phyloP scores from a whole-genome alignment of 2,329 filamentous ascomycete species.

The Sporothrix brunneoviolacea region DNA sequence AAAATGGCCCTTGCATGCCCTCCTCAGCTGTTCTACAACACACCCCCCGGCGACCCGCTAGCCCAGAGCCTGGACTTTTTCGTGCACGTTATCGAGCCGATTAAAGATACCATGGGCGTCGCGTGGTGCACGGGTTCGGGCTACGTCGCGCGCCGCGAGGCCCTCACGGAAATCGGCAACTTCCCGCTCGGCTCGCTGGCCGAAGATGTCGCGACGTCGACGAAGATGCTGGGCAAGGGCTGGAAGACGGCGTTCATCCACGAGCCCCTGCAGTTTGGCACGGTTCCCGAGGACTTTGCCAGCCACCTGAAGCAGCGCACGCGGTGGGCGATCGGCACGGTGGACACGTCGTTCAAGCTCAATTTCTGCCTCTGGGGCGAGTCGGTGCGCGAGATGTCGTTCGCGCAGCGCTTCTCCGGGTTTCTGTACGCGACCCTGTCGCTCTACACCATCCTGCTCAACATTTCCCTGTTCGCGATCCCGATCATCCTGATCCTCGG shows the following conservation, averaged over 20 bases:
- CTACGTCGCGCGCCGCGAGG: constrained; percentile 51
- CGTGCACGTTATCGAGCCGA: constrained; percentile 45
- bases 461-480: constrained; percentile 50
- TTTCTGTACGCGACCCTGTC: constrained; percentile 48
- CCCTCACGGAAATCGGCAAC: constrained; percentile 54
- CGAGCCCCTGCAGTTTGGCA: constrained; percentile 54
- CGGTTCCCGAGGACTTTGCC: constrained; percentile 49
- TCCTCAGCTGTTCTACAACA: constrained; percentile 58
- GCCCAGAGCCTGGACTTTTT: constrained; percentile 53
- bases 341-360: constrained; percentile 54
- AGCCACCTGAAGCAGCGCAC: constrained; percentile 52
- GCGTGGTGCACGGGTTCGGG: constrained; percentile 62
- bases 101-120: constrained; percentile 45
- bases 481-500: constrained; percentile 51
- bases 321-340: constrained; percentile 49
- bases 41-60: constrained; percentile 51
- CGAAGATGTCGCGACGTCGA: constrained; percentile 55
- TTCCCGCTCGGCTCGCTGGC: constrained; percentile 54
- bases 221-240: constrained; percentile 50
- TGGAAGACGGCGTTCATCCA: constrained; percentile 57
- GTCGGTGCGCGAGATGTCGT: constrained; percentile 44
- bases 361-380: constrained; percentile 53
- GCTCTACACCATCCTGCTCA: constrained; percentile 36
- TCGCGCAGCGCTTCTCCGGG: constrained; percentile 52
- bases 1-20: constrained; percentile 55